phyloP scores from a whole-genome alignment of 2,329 filamentous ascomycete genomes.

The Neonectria neomacrospora region DNA sequence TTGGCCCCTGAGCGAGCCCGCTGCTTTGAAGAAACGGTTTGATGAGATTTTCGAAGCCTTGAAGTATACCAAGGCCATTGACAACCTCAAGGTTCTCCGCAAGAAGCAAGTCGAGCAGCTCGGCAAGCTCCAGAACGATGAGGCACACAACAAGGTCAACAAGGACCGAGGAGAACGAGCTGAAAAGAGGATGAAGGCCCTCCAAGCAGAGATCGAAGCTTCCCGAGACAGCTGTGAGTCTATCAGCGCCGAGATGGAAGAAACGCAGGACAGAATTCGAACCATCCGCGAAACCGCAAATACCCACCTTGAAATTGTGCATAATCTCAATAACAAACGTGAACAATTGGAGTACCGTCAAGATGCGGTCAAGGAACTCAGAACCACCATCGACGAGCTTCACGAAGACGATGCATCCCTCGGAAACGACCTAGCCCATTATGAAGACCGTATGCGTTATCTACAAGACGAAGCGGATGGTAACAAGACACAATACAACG shows the following conservation, averaged over 20 bases:
- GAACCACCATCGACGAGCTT: conserved; percentile 79
- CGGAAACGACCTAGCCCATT: conserved; percentile 76
- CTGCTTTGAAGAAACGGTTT: conserved; percentile 89
- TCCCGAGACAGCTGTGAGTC: conserved; percentile 68
- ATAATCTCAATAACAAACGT: conserved; percentile 79
- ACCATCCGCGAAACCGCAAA: conserved; percentile 79
- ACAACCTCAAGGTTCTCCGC: conserved; percentile 87
- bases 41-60: conserved; percentile 97
- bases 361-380: conserved; percentile 76
- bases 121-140: conserved; percentile 76
- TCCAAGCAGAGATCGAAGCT: conserved; percentile 74
- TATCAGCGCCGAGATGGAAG: conserved; percentile 69
- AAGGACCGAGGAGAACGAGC: conserved; percentile 85
- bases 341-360: conserved; percentile 78
- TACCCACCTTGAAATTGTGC: conserved; percentile 78
- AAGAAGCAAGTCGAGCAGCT: conserved; percentile 87
- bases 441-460: conserved; percentile 77
- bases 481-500: conserved; percentile 71
- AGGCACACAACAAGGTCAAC: conserved; percentile 81
- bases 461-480: conserved; percentile 72
- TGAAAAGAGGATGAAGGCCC: conserved; percentile 70
- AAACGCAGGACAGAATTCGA: conserved; percentile 66
- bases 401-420: conserved; percentile 82
- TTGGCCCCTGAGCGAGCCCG: conserved; percentile 94
- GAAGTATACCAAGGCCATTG: conserved; percentile 97